Percentiles rank a stretch among this genome's conserved stretches.
These are phyloP conservation scores for Geotrichum siamense DNA, from an alignment of 1,139 yeast species.

Conservation along the genomic window DNA sequence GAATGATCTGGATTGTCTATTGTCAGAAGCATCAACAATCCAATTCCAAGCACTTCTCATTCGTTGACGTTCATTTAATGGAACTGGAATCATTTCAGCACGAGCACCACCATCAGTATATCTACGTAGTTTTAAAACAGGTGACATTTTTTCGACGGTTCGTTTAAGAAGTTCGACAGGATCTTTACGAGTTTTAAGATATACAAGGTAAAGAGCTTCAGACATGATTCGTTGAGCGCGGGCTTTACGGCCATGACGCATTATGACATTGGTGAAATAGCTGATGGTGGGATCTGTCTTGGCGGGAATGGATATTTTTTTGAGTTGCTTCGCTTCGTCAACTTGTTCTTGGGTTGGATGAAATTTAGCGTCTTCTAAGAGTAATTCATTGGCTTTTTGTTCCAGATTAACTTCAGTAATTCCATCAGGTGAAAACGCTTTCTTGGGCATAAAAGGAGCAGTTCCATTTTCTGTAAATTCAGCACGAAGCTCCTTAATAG, in stretches of 20 bases:
- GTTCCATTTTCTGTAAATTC: constrained; percentile 38
- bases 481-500: constrained; percentile 49
- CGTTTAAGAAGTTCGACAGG: constrained; percentile 72
- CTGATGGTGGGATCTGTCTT: constrained; percentile 63
- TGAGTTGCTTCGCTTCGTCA: constrained; percentile 45
- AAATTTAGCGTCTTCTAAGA: constrained; percentile 19
- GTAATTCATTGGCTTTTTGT: constrained; percentile 21
- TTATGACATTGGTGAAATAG: constrained; percentile 75
- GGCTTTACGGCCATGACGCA: constrained; percentile 89
- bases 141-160: constrained; percentile 76
- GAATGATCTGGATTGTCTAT: constrained; percentile 72
- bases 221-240: constrained; percentile 68
- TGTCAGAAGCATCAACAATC: constrained; percentile 79
- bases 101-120: constrained; percentile 83
- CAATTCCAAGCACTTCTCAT: constrained; percentile 79
- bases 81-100: constrained; percentile 70
- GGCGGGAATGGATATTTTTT: constrained; percentile 52
- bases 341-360: constrained; percentile 55
- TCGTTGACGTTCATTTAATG: constrained; percentile 76
- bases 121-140: constrained; percentile 71
- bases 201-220: constrained; percentile 73
- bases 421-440: constrained; percentile 32
- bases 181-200: constrained; percentile 60
- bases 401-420: constrained; percentile 25
- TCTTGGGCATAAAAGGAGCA: constrained; percentile 26